Evolutionary conservation across 1,284 basidiomycete species (phyloP), one percentile per base, ranked within the genome.

Genomic region (Marasmius tenuissimus): DNA sequence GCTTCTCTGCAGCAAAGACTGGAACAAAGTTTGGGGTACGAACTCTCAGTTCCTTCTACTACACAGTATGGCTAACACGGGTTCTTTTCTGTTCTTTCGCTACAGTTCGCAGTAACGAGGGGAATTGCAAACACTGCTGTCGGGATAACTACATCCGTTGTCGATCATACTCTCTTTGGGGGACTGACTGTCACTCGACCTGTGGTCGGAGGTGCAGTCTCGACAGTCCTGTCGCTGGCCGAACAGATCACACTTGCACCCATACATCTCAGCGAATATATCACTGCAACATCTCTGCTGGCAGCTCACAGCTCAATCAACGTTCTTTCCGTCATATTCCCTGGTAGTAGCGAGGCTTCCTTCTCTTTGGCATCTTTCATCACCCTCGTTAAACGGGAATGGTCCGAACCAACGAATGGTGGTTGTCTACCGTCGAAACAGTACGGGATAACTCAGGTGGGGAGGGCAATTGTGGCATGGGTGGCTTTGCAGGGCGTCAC

Each of bases 341-440:
- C 89, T 1, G 87, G 88, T 8, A 86, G 85, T 68, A 87, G 85
- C 69, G 91, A 93, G 65, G 88, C 90, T 4, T 87, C 87, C 16
- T 91, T 92, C 71, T 91, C 90, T 2, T 77, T 93, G 14, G 86
- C 85, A 12, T 88, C 89, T n/a, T 92, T 93, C 73, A 85, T 92
- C 55, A 81, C 79, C 27, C 84, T 93, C 35, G 88, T 92, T 34
- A 81, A 79, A 58, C 77, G 86, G 49, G 91, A 93, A 75, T 91
- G 89, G 89, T 80, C 79, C 57, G 77, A 83, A 48, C 83, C 86
- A 34, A 78, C 76, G 2, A 76, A 77, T 20, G 80, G 79, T 22
- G 80, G 81, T 18, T 77, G 78, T 33, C 76, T 85, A n/a, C 88
- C 90, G 1, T 78, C 79, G 65, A 84, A 82, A 63, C 80, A 82